Base-by-base conservation (phyloP, 805 yeast species). In the Myxozyma neotropica region DNA sequence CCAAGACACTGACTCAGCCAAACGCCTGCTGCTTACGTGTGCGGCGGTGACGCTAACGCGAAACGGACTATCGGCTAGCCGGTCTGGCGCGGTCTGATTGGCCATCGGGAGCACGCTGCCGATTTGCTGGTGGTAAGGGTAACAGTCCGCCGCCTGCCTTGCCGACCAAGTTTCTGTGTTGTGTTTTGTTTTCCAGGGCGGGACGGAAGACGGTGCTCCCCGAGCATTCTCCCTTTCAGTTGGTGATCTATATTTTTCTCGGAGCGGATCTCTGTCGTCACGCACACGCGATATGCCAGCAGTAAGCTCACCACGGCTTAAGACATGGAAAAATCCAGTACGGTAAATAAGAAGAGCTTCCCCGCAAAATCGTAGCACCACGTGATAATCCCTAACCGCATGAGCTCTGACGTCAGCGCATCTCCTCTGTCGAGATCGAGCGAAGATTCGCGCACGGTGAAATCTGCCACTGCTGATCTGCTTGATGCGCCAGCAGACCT, bases 91-190 rank as follows among this genome's bases (percentile, higher is more conserved):
- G 39, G 52, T 23, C 57, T 55, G 58, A 55, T 55, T 55, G 58
- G 58, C 54, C 17, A 43, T 45, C 58, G 58, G 58, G 38, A 47
- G 35, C 58, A 43, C 19, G 58, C 54, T 48, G 51, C 58, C 58
- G 58, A 55, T n/a, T 36, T 36, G 6, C 12, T 10, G 5, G 4
- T 24, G 46, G 24, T 40, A 15, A 31, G 55, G 55, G 39, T 26
- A 12, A 12, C 6, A 7, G 10, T 12, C 2, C n/a, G 43, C 52
- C 52, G 52, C 43, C 52, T 8, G 52, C 33, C 43, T 36, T 48
- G 52, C 52, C 52, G 52, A 24, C 31, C 21, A n/a, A n/a, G n/a
- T n/a, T n/a, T n/a, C n/a, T n/a, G n/a, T n/a, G n/a, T n/a, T n/a
- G n/a, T n/a, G n/a, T n/a, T n/a, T n/a, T n/a, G n/a, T n/a, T n/a